A percentile compares a stretch with the other conserved stretches of the same genome.
Evolutionary conservation across 2,329 filamentous ascomycete genomes (phyloP).

Genomic region (Cladosporium cucumerinum): DNA sequence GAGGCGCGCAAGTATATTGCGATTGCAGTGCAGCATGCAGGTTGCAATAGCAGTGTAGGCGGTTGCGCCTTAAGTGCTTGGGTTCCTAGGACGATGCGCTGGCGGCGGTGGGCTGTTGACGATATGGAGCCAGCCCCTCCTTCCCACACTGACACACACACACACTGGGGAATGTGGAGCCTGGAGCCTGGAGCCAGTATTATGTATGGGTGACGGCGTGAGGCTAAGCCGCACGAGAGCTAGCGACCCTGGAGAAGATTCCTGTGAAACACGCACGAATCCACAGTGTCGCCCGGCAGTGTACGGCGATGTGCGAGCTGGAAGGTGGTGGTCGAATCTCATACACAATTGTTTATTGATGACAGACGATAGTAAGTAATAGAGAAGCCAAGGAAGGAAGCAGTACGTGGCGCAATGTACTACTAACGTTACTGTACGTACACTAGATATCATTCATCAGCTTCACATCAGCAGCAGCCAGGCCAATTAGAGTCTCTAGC

Average conservation of each 20-base stretch:
- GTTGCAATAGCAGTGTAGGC: background rate
- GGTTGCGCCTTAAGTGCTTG: background rate
- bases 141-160: too few species aligned
- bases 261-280: background rate
- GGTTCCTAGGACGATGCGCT: conserved; percentile 5
- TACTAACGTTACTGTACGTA: too few species aligned
- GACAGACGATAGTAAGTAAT: background rate
- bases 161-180: conserved; percentile 12
- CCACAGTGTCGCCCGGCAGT: background rate
- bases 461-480: background rate
- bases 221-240: background rate
- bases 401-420: conserved; percentile 1
- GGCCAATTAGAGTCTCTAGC: background rate
- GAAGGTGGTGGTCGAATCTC: background rate
- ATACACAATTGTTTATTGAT: background rate
- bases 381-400: background rate
- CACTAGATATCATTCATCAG: too few species aligned
- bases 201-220: conserved; percentile 3
- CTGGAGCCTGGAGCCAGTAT: too few species aligned
- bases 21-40: background rate
- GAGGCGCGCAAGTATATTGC: background rate
- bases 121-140: conserved; percentile 5
- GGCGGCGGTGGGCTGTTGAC: conserved; percentile 15
- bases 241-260: background rate
- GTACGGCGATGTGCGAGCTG: background rate